Evolutionary conservation across 495 filamentous ascomycete species (phyloP).

Genomic region (Coniosporium apollinis): DNA sequence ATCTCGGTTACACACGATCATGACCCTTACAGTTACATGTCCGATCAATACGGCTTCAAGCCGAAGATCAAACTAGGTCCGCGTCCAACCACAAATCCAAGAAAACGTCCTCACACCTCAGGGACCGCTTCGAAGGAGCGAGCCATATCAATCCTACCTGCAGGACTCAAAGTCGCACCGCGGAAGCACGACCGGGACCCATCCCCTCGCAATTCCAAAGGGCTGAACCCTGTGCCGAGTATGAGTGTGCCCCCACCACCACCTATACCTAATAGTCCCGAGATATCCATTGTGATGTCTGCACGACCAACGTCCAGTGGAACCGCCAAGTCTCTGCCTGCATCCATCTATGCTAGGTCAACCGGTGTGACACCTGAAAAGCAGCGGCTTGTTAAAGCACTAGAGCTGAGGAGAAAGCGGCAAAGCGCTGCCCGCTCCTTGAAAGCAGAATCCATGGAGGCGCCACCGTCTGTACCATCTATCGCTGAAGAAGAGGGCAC

Average conservation of each 20-base stretch:
- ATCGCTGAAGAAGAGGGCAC: no score
- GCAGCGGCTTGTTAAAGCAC: conserved; percentile 77
- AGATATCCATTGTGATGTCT: conserved; percentile 29
- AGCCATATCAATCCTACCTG: conserved; percentile 1
- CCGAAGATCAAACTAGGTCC: conserved; percentile 74
- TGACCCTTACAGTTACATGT: conserved; percentile 46
- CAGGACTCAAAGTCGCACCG: conserved; percentile 1
- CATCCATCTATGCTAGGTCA: conserved; percentile 37
- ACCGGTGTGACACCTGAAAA: conserved; percentile 74
- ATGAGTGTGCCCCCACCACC: conserved; percentile 20
- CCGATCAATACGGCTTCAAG: conserved; percentile 37
- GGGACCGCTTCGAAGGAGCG: conserved; percentile 17
- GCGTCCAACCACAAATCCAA: conserved; percentile 55
- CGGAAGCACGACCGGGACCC: conserved; percentile 12
- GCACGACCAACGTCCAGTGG: conserved; percentile 35
- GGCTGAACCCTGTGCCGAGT: conserved; percentile 11
- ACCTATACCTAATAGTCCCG: conserved; percentile 20
- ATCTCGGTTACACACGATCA: no score
- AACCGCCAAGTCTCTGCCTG: conserved; percentile 25
- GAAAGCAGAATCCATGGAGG: conserved; percentile 11
- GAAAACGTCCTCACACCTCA: conserved; percentile 47
- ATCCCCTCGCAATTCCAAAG: conserved; percentile 14
- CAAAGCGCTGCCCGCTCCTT: conserved; percentile 4
- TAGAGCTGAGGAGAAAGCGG: conserved; percentile 73
- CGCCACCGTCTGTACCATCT: no score